phyloP scores from a whole-genome alignment of 2,329 filamentous ascomycete genomes.

The Calycina herbarum region DNA sequence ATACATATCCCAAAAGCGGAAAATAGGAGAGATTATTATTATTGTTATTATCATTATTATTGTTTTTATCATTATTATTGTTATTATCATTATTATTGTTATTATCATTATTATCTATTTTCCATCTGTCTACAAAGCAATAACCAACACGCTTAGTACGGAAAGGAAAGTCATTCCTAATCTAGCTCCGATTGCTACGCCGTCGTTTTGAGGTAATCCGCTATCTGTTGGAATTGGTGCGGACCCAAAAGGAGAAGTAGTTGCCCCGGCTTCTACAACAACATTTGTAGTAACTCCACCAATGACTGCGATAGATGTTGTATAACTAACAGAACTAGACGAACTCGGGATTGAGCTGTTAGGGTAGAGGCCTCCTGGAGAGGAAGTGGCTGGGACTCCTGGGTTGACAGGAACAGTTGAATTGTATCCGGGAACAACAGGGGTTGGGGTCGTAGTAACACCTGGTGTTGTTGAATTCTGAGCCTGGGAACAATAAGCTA shows the following conservation, averaged over 20 bases:
- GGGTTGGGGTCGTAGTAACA: too few species aligned
- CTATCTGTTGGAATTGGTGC: background rate
- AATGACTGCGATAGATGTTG: slow-evolving; percentile 2
- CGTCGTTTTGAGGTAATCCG: background rate
- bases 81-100: background rate
- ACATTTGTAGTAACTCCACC: slow-evolving; percentile 1
- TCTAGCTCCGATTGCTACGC: background rate
- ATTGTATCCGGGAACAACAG: too few species aligned
- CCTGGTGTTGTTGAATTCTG: background rate
- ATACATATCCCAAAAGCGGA: background rate
- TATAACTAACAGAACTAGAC: background rate
- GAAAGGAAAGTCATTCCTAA: background rate
- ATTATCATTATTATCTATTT: background rate
- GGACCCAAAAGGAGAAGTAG: background rate
- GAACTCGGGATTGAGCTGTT: background rate
- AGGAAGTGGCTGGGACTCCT: background rate
- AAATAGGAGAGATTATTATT: background rate
- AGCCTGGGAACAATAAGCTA: background rate
- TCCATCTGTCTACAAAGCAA: background rate
- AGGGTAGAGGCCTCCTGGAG: background rate
- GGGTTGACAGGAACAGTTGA: background rate
- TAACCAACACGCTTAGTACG: background rate
- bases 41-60: background rate
- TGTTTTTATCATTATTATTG: background rate
- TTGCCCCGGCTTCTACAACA: background rate